Evolutionary conservation across 352 stramenopile genomes (phyloP).

Genomic region (Globisporangium lucens): DNA sequence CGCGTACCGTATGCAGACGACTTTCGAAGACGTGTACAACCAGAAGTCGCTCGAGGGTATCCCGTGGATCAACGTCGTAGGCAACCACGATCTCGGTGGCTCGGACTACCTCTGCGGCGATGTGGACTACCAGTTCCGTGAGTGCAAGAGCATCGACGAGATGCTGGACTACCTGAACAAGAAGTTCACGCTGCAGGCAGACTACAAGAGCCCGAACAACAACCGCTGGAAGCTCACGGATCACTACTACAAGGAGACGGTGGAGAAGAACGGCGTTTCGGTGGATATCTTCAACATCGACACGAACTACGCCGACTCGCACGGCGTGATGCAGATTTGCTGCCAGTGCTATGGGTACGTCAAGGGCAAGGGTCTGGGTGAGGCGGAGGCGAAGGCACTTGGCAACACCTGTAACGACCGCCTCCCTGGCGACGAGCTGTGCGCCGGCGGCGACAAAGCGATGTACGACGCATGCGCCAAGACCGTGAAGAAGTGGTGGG

Average conservation of each 20-base stretch:
- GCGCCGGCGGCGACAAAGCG: conserved; percentile 52
- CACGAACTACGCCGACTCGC: conserved; percentile 83
- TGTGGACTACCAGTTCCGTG: conserved; percentile 83
- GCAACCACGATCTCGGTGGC: conserved; percentile 86
- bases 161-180: conserved; percentile 81
- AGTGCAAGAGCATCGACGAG: conserved; percentile 68
- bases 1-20: conserved; percentile 78
- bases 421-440: conserved; percentile 60
- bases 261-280: conserved; percentile 75
- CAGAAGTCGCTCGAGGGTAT: conserved; percentile 67
- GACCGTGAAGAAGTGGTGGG: conserved; percentile 77
- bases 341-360: conserved; percentile 88
- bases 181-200: conserved; percentile 76
- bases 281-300: conserved; percentile 89
- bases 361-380: conserved; percentile 51
- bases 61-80: conserved; percentile 84
- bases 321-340: conserved; percentile 82
- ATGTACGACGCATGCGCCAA: conserved; percentile 81
- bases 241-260: conserved; percentile 84
- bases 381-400: conserved; percentile 46
- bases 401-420: conserved; percentile 72
- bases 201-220: conserved; percentile 78
- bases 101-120: conserved; percentile 85
- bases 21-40: conserved; percentile 86
- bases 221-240: conserved; percentile 79